A percentile compares a stretch with the other conserved stretches of the same genome.
phyloP scores from a whole-genome alignment of 2,329 filamentous ascomycete genomes.

The Lizonia empirigonia region DNA sequence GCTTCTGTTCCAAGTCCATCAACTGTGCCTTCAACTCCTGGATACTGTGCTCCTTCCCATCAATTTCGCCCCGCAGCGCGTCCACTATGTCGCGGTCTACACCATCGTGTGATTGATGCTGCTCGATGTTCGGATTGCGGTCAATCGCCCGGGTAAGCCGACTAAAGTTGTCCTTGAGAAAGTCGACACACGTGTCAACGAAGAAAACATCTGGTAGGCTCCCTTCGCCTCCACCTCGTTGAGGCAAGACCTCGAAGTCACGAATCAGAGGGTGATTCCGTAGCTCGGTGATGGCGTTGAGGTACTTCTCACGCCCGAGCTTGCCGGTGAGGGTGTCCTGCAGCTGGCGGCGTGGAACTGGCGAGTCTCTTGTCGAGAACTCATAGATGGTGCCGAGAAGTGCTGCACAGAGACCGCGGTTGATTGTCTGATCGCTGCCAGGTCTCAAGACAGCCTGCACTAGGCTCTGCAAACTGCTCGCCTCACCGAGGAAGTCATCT shows the following conservation, averaged over 20 bases:
- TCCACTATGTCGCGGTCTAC: slow-evolving; percentile 95
- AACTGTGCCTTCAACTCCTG: slow-evolving; percentile 63
- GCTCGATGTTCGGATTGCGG: slow-evolving; percentile 85
- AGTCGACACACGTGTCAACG: slow-evolving; percentile 84
- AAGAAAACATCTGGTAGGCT: slow-evolving; percentile 81
- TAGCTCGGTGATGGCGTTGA: slow-evolving; percentile 78
- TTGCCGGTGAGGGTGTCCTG: slow-evolving; percentile 77
- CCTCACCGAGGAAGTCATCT: slow-evolving; percentile 90
- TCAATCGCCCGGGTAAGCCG: slow-evolving; percentile 84
- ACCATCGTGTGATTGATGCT: slow-evolving; percentile 83
- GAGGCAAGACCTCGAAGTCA: slow-evolving; percentile 86
- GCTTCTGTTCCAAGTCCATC: slow-evolving; percentile 59
- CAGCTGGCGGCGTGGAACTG: slow-evolving; percentile 79
- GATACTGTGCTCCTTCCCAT: slow-evolving; percentile 69
- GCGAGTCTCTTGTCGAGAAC: slow-evolving; percentile 96
- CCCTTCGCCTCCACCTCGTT: slow-evolving; percentile 58
- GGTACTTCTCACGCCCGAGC: slow-evolving; percentile 84
- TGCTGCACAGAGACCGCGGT: slow-evolving; percentile 83
- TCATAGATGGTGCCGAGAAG: slow-evolving; percentile 90
- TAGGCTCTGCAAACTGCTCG: slow-evolving; percentile 86
- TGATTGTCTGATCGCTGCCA: slow-evolving; percentile 63
- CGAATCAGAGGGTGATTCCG: slow-evolving; percentile 78
- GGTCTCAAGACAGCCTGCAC: slow-evolving; percentile 70
- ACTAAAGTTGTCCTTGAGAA: slow-evolving; percentile 95
- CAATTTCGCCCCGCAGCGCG: slow-evolving; percentile 75